Percentiles rank a stretch among this genome's conserved stretches.
Evolutionary conservation across 108 stramenopile species (phyloP).

Genomic region (Bacterosira constricta): DNA sequence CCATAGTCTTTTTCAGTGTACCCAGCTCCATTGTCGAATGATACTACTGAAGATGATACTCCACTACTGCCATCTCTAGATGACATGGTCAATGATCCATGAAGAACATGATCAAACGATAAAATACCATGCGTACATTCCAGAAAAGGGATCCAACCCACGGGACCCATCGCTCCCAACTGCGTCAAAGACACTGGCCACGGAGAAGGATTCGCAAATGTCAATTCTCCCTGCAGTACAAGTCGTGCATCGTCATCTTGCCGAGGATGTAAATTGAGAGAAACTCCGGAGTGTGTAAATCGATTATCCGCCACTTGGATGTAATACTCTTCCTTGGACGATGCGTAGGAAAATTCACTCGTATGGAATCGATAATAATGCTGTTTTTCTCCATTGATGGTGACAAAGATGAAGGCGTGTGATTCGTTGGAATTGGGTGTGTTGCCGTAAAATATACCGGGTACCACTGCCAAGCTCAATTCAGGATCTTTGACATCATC

Average conservation of each 20-base stretch:
- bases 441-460: conserved; percentile 30
- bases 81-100: conserved; percentile 19
- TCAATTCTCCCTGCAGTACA: conserved; percentile 13
- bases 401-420: conserved; percentile 43
- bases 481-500: not conserved
- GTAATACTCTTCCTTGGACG: conserved; percentile 13
- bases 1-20: conserved; percentile 45
- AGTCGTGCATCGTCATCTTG: conserved; percentile 30
- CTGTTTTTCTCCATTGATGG: conserved; percentile 32
- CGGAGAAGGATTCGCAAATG: conserved; percentile 17
- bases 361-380: conserved; percentile 34
- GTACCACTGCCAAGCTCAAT: conserved; percentile 41
- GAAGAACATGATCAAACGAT: conserved; percentile 39
- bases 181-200: conserved; percentile 38
- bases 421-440: conserved; percentile 21
- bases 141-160: conserved; percentile 39
- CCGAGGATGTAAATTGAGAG: conserved; percentile 28
- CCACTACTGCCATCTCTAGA: not conserved
- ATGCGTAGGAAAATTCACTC: conserved; percentile 26
- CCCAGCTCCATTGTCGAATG: conserved; percentile 30
- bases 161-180: conserved; percentile 45
- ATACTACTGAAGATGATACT: not conserved
- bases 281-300: conserved; percentile 25
- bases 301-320: conserved; percentile 31
- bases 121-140: conserved; percentile 44